Percentiles rank a stretch among this genome's conserved stretches.
Conservation (phyloP, 345 rosid species). For the Eucalyptus cloeziana region DNA sequence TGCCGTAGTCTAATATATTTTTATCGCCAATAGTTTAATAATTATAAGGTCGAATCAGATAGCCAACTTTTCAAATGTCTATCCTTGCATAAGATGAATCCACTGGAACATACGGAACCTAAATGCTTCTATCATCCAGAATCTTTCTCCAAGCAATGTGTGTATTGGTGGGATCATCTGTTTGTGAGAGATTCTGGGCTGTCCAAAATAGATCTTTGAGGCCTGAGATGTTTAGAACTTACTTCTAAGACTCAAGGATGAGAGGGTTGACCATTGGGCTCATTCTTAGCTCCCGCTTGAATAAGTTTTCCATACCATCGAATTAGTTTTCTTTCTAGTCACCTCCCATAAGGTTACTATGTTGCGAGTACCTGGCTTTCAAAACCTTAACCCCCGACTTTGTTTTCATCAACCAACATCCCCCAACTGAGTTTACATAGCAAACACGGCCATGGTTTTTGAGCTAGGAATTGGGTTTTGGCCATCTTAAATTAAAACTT, state of each 20-base stretch:
- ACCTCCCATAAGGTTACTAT: neutral
- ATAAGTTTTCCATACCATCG: neutral
- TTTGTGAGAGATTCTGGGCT: neutral
- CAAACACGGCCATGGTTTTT: neutral
- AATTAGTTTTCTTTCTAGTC: neutral
- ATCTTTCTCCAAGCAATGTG: neutral
- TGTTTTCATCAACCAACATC: neutral
- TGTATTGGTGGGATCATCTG: neutral
- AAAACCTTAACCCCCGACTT: neutral
- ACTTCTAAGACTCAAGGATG: neutral
- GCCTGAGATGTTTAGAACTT: neutral
- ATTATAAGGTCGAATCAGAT: neutral
- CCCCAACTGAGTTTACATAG: neutral
- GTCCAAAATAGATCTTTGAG: neutral
- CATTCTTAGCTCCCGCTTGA: neutral
- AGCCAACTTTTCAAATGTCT: neutral
- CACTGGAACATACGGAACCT: neutral
- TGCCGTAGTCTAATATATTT: neutral
- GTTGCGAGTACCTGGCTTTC: neutral
- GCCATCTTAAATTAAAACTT: neutral
- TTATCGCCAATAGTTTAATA: neutral
- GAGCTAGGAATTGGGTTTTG: neutral
- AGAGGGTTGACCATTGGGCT: neutral
- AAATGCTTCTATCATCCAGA: neutral
- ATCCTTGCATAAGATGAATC: neutral